Evolutionary conservation across 352 stramenopile species (phyloP), one percentile per base, ranked within the genome.

Genomic region (Pythium sukuiense): DNA sequence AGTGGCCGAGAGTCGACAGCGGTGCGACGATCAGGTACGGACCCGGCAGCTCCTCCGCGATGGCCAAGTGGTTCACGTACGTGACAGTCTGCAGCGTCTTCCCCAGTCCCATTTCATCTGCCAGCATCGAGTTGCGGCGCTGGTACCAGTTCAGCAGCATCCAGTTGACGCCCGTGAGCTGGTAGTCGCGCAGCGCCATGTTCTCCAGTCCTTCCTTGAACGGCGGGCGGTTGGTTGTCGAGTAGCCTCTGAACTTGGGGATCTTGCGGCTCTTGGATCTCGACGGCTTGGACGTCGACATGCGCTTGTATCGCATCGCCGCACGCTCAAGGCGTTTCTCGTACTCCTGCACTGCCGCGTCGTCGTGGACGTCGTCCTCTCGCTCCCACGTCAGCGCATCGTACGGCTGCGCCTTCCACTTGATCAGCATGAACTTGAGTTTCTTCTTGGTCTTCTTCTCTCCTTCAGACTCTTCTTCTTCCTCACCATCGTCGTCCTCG

Each of bases 81-180:
- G 92, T 90, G 16, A 98, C 92, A 0, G 93, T 96, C 70, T 99
- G 98, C 41, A 98, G 86, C 3, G 96, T 98, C 76, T 98, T 98
- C 54, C 93, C 93, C 0, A 98, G 80, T 12, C 92, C 97, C 97
- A 99, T 99, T 76, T 99, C 98, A 74, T 99, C 98, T 8, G 98
- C 98, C 9, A 99, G 84, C 77, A 99, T 99, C 65, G 92, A 99
- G 61, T 96, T 97, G 16, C 98, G 93, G n/a, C 87, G 78, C 67
- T 99, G 97, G 71, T 99, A 99, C 85, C 95, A 99, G 74, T 98
- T 99, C 64, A 97, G 98, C 43, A 99, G 82, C 74, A 99, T 92
- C 98, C 98, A 99, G 67, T 99, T 99, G 2, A 99, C 93, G 41
- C 98, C 98, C 20, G 98, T 97, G 50, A 99, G 81, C 80, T 99